These are phyloP conservation scores for Parietaria judaica DNA, from an alignment of 306 rosid species.

Conservation along the genomic window DNA sequence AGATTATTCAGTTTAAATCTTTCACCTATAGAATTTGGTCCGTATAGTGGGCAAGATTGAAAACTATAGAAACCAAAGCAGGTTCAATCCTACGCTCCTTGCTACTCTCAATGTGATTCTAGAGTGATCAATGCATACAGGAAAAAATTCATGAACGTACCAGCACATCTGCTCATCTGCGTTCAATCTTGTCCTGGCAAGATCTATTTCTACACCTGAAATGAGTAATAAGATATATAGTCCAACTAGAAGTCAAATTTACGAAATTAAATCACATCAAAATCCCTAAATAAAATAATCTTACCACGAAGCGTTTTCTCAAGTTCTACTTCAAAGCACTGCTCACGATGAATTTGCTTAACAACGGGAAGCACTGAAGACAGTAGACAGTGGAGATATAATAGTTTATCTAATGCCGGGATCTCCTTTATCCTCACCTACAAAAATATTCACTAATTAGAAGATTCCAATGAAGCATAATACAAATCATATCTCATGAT, in stretches of 20 bases:
- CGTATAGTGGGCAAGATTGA: background rate
- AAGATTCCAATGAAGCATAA: background rate
- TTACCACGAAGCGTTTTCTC: constrained; percentile 76
- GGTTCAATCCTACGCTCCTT: background rate
- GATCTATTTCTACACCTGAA: constrained; percentile 71
- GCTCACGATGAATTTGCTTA: constrained; percentile 70
- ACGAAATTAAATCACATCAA: constrained; percentile 10
- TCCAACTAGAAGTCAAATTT: constrained; percentile 12
- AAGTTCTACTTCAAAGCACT: constrained; percentile 82
- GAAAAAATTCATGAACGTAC: constrained; percentile 29
- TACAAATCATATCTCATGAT: constrained; percentile 20
- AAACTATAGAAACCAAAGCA: background rate
- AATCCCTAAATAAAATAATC: constrained; percentile 23
- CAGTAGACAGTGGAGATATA: constrained; percentile 63
- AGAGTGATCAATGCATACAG: background rate
- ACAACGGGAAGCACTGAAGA: constrained; percentile 87
- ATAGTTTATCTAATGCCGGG: constrained; percentile 70
- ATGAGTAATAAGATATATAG: constrained; percentile 20
- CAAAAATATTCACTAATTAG: constrained; percentile 20
- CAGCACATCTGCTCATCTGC: constrained; percentile 99
- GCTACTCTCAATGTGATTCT: background rate
- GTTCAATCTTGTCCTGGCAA: constrained; percentile 75
- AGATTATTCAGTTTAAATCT: too few relatives aligned
- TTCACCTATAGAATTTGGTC: background rate
- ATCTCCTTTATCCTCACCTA: constrained; percentile 87